phyloP scores from a whole-genome alignment of 345 rosid species.

The Lagerstroemia speciosa region DNA sequence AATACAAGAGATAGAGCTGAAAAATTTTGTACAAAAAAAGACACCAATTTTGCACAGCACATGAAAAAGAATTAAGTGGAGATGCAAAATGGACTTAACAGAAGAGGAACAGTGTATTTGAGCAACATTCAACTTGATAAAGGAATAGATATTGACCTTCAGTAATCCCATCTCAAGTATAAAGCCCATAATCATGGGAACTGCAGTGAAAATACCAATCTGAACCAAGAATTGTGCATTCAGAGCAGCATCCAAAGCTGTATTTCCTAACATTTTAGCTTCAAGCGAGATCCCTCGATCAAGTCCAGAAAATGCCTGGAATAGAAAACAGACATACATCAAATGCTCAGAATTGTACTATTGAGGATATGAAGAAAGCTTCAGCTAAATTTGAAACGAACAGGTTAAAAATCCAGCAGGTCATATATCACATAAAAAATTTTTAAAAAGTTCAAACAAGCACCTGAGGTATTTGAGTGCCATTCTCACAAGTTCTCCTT shows the following conservation, averaged over 20 bases:
- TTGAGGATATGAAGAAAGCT: neutral
- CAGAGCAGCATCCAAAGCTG: conserved; percentile 81
- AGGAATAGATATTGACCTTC: conserved; percentile 35
- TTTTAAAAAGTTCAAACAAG: neutral
- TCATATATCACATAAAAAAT: neutral
- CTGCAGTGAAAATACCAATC: conserved; percentile 95
- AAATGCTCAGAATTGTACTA: neutral
- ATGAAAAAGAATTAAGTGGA: neutral
- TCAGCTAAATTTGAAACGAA: neutral
- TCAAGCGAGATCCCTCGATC: conserved; percentile 42
- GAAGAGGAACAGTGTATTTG: neutral
- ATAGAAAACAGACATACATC: conserved; percentile 13
- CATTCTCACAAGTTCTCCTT: neutral
- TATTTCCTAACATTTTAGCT: conserved; percentile 60
- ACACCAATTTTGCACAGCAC: neutral
- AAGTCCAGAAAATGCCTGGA: conserved; percentile 95
- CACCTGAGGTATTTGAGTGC: neutral
- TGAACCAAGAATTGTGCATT: conserved; percentile 97
- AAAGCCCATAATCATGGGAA: conserved; percentile 99
- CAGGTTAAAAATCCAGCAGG: neutral
- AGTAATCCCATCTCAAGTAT: conserved; percentile 88
- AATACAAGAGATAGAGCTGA: too few species aligned
- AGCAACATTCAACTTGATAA: neutral
- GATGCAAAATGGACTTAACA: neutral
- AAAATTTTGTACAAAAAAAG: too few species aligned